These are phyloP conservation scores for Thalassiosira allenii DNA, from an alignment of 352 stramenopile genomes.

Conservation along the genomic window DNA sequence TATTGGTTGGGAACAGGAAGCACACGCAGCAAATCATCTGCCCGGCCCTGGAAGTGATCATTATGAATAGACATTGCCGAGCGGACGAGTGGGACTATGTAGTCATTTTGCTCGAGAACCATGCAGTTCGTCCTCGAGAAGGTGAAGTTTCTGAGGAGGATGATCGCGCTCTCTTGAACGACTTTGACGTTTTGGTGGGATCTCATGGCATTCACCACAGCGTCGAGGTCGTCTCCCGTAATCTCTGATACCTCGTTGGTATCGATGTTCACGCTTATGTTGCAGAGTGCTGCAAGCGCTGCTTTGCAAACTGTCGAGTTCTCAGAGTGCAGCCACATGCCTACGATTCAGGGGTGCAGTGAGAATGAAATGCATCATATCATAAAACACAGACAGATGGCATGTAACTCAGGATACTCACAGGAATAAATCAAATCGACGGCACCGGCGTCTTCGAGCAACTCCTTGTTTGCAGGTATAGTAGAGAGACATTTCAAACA, in stretches of 20 bases:
- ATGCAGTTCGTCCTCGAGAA: conserved; percentile 41
- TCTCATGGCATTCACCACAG: conserved; percentile 43
- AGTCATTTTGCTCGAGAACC: conserved; percentile 38
- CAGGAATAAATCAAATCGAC: conserved; percentile 52
- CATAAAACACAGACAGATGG: too few species aligned
- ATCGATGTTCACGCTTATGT: conserved; percentile 44
- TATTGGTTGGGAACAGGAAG: too few species aligned
- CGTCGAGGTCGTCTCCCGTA: conserved; percentile 40
- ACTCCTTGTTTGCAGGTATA: conserved; percentile 19
- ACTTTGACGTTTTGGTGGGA: conserved; percentile 30
- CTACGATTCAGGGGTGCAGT: too few species aligned
- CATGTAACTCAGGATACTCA: too few species aligned
- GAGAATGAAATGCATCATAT: too few species aligned
- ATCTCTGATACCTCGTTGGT: conserved; percentile 47
- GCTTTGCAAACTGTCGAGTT: conserved; percentile 25
- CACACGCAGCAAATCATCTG: conserved; percentile 44
- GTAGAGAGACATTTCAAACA: conserved; percentile 43
- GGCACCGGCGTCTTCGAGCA: conserved; percentile 31
- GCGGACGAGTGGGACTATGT: conserved; percentile 32
- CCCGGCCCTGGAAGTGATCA: conserved; percentile 30
- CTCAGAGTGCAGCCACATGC: conserved; percentile 46
- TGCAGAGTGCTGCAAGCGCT: conserved; percentile 41
- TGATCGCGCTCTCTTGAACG: conserved; percentile 53
- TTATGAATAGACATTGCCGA: conserved; percentile 27
- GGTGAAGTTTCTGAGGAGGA: conserved; percentile 54